A percentile compares a stretch with the other conserved stretches of the same genome.
These are phyloP conservation scores for Lecanosticta acicola DNA, from an alignment of 2,329 filamentous ascomycete genomes.

Conservation along the genomic window DNA sequence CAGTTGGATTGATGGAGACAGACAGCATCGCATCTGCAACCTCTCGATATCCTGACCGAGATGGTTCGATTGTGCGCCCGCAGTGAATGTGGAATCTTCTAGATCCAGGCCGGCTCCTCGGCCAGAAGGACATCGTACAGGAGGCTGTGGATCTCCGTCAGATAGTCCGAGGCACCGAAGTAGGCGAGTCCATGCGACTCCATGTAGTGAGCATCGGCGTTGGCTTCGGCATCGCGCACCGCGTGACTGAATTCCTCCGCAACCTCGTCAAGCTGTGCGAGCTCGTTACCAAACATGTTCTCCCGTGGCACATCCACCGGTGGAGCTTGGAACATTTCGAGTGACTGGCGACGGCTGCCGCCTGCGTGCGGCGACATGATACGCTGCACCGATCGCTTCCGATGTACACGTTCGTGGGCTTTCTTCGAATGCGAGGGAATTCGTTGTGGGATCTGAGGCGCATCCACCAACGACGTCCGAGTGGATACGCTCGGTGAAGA, in stretches of 20 bases:
- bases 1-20: neutral
- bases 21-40: constrained; percentile 25
- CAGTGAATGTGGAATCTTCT: constrained; percentile 6
- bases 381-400: constrained; percentile 56
- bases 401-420: constrained; percentile 68
- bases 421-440: constrained; percentile 86
- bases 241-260: constrained; percentile 73
- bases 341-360: constrained; percentile 49
- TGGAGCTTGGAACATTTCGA: constrained; percentile 38
- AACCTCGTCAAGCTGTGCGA: constrained; percentile 87
- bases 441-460: constrained; percentile 68
- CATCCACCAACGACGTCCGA: constrained; percentile 39
- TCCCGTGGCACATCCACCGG: constrained; percentile 39
- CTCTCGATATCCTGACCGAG: constrained; percentile 21
- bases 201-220: constrained; percentile 70
- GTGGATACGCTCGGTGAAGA: constrained; percentile 56
- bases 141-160: constrained; percentile 69
- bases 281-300: constrained; percentile 80
- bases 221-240: constrained; percentile 56
- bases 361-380: constrained; percentile 40
- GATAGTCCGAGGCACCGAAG: constrained; percentile 76
- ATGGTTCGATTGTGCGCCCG: constrained; percentile 25
- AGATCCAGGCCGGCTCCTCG: constrained; percentile 27
- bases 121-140: constrained; percentile 43
- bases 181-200: constrained; percentile 63